These are phyloP conservation scores for Lentinula edodes DNA, from an alignment of 768 basidiomycete species.

Conservation along the genomic window DNA sequence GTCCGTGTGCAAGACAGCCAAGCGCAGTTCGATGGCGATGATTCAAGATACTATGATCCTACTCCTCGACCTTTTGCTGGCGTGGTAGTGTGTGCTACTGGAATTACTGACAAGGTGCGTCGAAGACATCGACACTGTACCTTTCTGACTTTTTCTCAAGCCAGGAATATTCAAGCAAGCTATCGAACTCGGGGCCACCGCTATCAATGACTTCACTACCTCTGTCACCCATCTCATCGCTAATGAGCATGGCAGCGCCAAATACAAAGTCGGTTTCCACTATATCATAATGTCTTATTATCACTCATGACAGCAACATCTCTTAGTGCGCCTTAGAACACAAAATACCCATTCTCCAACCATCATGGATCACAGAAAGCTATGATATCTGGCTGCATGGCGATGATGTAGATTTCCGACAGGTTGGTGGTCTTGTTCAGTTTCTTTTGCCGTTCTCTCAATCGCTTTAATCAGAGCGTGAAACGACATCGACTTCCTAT, in stretches of 20 bases:
- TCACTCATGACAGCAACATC: not conserved
- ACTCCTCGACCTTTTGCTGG: constrained; percentile 67
- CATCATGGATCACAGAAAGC: constrained; percentile 71
- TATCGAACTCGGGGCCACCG: constrained; percentile 71
- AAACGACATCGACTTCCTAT: constrained; percentile 59
- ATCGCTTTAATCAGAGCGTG: constrained; percentile 41
- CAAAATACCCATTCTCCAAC: constrained; percentile 71
- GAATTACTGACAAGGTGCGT: constrained; percentile 64
- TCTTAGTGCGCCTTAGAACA: constrained; percentile 76
- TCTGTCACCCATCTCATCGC: constrained; percentile 87
- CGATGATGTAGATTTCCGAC: constrained; percentile 65
- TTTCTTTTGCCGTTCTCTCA: not conserved
- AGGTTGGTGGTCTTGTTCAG: constrained; percentile 35
- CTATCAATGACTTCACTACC: constrained; percentile 72
- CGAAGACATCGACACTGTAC: not conserved
- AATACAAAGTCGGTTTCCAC: constrained; percentile 60
- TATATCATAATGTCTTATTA: not conserved
- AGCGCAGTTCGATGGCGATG: constrained; percentile 37
- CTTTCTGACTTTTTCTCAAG: constrained; percentile 28
- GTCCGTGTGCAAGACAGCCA: constrained; percentile 44
- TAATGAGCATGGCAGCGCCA: constrained; percentile 71
- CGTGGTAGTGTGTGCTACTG: constrained; percentile 69
- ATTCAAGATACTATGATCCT: constrained; percentile 37
- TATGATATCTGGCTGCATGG: constrained; percentile 75
- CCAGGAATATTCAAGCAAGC: constrained; percentile 70